These are phyloP conservation scores for Aspergillus novofumigatus DNA, from an alignment of 2,329 filamentous ascomycete species.

Conservation along the genomic window DNA sequence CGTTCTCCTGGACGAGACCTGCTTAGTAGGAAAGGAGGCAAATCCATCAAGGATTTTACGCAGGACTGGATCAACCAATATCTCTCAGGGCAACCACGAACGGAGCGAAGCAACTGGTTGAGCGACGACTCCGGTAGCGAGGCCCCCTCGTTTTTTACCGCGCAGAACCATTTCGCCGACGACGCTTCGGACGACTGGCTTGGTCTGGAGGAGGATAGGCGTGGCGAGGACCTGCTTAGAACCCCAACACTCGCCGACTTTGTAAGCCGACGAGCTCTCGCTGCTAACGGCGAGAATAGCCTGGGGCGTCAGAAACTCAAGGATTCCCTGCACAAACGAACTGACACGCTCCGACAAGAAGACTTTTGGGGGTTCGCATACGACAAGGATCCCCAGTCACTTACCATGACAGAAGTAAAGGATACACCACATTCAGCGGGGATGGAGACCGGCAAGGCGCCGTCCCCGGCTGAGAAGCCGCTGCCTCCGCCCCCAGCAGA, in stretches of 20 bases:
- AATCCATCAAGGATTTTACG: constrained; percentile 56
- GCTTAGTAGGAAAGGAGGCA: constrained; percentile 24
- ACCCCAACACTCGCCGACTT: constrained; percentile 39
- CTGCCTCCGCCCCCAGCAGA: constrained; percentile 34
- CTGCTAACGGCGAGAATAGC: constrained; percentile 14
- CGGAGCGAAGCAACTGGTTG: constrained; percentile 74
- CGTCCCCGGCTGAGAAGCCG: constrained; percentile 36
- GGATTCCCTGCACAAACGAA: constrained; percentile 34
- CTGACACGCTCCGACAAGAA: constrained; percentile 41
- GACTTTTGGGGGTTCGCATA: constrained; percentile 45
- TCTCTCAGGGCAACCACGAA: constrained; percentile 64
- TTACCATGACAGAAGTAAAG: constrained; percentile 31
- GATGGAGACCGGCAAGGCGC: constrained; percentile 13
- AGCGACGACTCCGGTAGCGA: constrained; percentile 75
- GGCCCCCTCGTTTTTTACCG: constrained; percentile 58
- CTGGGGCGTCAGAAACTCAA: constrained; percentile 26
- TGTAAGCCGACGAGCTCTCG: constrained; percentile 21
- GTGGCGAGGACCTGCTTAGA: constrained; percentile 36
- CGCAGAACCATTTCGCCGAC: constrained; percentile 38
- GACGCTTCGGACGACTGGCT: constrained; percentile 43
- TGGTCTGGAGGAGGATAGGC: constrained; percentile 36
- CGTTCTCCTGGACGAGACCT: constrained; percentile 23
- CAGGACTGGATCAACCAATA: constrained; percentile 86
- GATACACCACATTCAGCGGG: constrained; percentile 20
- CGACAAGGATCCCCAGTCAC: constrained; percentile 35